Percentiles rank a stretch among this genome's conserved stretches.
These are phyloP conservation scores for Gamarada debralockiae DNA, from an alignment of 495 filamentous ascomycete species.

Conservation along the genomic window DNA sequence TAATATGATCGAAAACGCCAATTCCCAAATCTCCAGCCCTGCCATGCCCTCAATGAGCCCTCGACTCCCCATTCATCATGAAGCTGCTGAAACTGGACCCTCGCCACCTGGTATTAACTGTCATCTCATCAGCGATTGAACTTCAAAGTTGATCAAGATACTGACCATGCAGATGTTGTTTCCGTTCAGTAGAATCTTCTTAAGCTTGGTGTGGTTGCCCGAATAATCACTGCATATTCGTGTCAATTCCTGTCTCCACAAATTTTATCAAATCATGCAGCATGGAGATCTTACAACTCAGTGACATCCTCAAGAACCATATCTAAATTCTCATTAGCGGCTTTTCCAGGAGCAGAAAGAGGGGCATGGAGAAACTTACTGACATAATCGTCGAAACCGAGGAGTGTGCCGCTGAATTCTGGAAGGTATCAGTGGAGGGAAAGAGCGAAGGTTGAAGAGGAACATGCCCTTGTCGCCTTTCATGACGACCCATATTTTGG, in stretches of 20 bases:
- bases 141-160: not conserved
- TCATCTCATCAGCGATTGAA: slow-evolving; percentile 1
- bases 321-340: slow-evolving; percentile 47
- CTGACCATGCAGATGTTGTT: slow-evolving; percentile 99
- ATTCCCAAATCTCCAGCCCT: too few species aligned
- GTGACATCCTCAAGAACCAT: slow-evolving; percentile 98
- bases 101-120: slow-evolving; percentile 88
- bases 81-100: slow-evolving; percentile 48
- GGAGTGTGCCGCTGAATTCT: slow-evolving; percentile 93
- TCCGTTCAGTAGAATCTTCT: slow-evolving; percentile 94
- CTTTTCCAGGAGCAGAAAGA: not conserved
- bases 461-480: slow-evolving; percentile 91
- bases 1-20: too few species aligned
- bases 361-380: slow-evolving; percentile 72
- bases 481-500: slow-evolving; percentile 98
- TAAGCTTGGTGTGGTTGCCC: slow-evolving; percentile 78
- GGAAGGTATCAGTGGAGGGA: not conserved
- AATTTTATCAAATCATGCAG: too few species aligned
- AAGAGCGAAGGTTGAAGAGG: not conserved
- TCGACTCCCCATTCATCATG: slow-evolving; percentile 5
- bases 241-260: too few species aligned
- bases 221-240: slow-evolving; percentile 88
- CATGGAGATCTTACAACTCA: slow-evolving; percentile 71
- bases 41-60: too few species aligned
- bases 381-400: slow-evolving; percentile 98